Conservation (phyloP, 371 early-diverging fungal species). For the Apophysomyces elegans region DNA sequence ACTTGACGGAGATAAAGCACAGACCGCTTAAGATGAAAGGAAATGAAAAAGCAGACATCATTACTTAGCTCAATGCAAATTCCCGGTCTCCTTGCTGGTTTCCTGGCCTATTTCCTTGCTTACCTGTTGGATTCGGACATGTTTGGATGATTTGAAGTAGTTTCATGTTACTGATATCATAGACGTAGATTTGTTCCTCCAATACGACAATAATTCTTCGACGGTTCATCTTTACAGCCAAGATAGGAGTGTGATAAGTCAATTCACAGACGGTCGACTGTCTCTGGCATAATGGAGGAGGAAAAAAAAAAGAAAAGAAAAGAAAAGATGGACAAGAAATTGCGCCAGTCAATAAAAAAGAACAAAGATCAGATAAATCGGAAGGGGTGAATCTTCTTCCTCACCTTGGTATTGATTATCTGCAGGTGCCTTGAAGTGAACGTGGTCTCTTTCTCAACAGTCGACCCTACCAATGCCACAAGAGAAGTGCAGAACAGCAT, state of each 20-base stretch:
- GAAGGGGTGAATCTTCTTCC: not conserved
- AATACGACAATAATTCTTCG: constrained; percentile 89
- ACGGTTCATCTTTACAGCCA: constrained; percentile 94
- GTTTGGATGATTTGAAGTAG: constrained; percentile 94
- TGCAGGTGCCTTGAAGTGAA: constrained; percentile 90
- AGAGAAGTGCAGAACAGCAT: constrained; percentile 96
- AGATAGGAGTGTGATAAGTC: constrained; percentile 87
- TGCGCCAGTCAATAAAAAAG: too few relatives aligned
- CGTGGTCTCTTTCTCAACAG: constrained; percentile 84
- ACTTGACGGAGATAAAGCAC: constrained; percentile 91
- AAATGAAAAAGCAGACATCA: not conserved
- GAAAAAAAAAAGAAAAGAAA: too few relatives aligned
- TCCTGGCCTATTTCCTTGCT: not conserved
- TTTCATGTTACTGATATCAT: constrained; percentile 97
- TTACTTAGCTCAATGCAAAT: not conserved
- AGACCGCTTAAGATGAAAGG: constrained; percentile 65
- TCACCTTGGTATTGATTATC: constrained; percentile 94
- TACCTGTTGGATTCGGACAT: constrained; percentile 87
- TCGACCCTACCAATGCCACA: constrained; percentile 87
- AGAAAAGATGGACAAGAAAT: too few relatives aligned
- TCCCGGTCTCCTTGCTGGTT: not conserved
- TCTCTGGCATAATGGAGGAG: constrained; percentile 54
- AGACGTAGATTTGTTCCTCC: constrained; percentile 90
- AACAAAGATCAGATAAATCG: too few relatives aligned
- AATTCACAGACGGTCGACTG: constrained; percentile 96